Evolutionary conservation across 352 stramenopile genomes (phyloP), one percentile per base, ranked within the genome.

Genomic region (Phytopythium aichiense): DNA sequence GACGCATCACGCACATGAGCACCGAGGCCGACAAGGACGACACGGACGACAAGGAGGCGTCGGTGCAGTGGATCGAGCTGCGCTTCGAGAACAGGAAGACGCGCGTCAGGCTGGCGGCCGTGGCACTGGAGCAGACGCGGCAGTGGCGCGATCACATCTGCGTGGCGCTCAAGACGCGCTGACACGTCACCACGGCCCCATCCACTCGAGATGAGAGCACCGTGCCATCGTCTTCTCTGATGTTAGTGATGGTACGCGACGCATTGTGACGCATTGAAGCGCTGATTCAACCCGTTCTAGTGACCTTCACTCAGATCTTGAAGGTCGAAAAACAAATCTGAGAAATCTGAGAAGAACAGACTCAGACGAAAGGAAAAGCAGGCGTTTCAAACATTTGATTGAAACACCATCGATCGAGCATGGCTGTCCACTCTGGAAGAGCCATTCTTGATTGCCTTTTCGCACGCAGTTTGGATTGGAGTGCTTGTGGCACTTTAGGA

Each of bases 31-130:
- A 66, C 52, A 53, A 66, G 54, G 30, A 16, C 7, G 35, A 66
- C 52, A 53, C 68, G 54, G 30, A 63, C 33, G 35, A 51, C 49
- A 22, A 30, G 9, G 5, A 25, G 2, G 22, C 22, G 4, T 6
- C 20, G 18, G 12, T 40, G 18, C 50, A 62, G 7, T 72, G 71
- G 55, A 28, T 81, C 33, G 62, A 77, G 20, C 18, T 81, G 23
- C 43, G 31, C 15, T 61, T 78, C 20, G 45, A 61, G 20, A 37
- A 35, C 60, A 49, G 9, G n/a, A 45, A 15, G 33, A 23, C 23
- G 18, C 18, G 49, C 25, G 49, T 25, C 2, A 28, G 40, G 9
- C 33, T 65, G 40, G 4, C 40, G 42, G 40, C 28, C 4, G 22
- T 25, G 4, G 28, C 22, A 2, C n/a, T n/a, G 22, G 60, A 49